Evolutionary conservation across 768 basidiomycete genomes (phyloP).

Genomic region (Daedalea quercina): DNA sequence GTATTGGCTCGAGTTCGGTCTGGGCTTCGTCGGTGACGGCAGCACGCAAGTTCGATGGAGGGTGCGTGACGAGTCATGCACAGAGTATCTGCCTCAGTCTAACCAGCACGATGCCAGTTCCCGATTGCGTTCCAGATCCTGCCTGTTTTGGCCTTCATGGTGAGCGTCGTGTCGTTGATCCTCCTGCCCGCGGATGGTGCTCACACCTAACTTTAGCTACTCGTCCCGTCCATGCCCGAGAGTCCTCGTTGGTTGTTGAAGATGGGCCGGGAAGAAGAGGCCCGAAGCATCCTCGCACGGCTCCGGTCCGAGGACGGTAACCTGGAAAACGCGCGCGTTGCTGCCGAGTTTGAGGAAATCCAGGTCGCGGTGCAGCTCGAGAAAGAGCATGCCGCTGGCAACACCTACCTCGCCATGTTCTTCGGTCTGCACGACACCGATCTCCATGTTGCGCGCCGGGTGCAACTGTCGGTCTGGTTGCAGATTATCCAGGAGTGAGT

Average conservation of each 20-base stretch:
- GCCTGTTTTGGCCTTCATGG: slow-evolving; percentile 34
- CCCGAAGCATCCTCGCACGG: slow-evolving; percentile 28
- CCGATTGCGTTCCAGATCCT: slow-evolving; percentile 40
- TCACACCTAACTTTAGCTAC: neutral
- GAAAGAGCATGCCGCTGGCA: slow-evolving; percentile 32
- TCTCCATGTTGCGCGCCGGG: slow-evolving; percentile 34
- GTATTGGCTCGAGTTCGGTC: slow-evolving; percentile 40
- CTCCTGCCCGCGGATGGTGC: neutral
- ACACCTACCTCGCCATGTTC: slow-evolving; percentile 39
- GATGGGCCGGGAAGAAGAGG: slow-evolving; percentile 32
- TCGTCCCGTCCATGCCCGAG: slow-evolving; percentile 14
- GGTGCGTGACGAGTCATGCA: slow-evolving; percentile 15
- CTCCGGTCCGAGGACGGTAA: slow-evolving; percentile 25
- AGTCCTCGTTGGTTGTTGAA: slow-evolving; percentile 32
- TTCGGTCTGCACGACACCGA: slow-evolving; percentile 32
- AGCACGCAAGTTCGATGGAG: slow-evolving; percentile 30
- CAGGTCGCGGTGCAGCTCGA: slow-evolving; percentile 32
- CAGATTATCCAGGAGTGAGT: slow-evolving; percentile 39
- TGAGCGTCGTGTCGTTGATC: slow-evolving; percentile 6
- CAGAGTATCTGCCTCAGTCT: neutral
- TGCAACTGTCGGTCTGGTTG: slow-evolving; percentile 37
- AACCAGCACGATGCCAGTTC: slow-evolving; percentile 20
- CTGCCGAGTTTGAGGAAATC: slow-evolving; percentile 32
- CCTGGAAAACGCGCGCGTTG: slow-evolving; percentile 19
- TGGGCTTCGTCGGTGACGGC: slow-evolving; percentile 38